Evolutionary conservation across 2,329 filamentous ascomycete species (phyloP), one percentile per base, ranked within the genome.

Genomic region (Niveomyces coronatus): DNA sequence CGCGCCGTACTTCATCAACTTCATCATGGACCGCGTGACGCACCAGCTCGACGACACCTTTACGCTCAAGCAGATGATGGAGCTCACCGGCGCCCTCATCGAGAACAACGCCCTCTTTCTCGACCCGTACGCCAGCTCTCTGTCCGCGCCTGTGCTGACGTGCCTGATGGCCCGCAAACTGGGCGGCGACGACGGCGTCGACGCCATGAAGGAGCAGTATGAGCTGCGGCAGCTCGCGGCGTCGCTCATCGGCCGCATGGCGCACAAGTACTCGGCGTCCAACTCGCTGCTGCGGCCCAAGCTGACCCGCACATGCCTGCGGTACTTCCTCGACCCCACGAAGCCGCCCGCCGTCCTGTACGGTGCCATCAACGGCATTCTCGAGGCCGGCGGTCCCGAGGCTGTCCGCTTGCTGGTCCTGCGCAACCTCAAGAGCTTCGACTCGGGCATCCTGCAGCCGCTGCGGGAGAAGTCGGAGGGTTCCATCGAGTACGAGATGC

Each of bases 1-100:
- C 9, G 79, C 94, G 19, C 91, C 91, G 0, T 98, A 98, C 62
- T 95, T 96, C 52, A 82, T 94, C 43, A 87, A 93, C 57, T 96
- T 94, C 58, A 83, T 96, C 51, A 82, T 87, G 15, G 89, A 95
- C 57, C 91, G 94, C 60, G 86, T 98, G 35, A 96, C 91, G 1
- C 91, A 98, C 58, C 83, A 81, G 48, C 73, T 94, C 47, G 88
- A 94, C 61, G 85, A 94, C 57, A 73, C 88, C 3, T 95, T 95
- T 55, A 77, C 87, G 5, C 70, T 98, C 16, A 80, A 79, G 15
- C 86, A 93, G 57, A 91, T 94, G 76, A 89, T 98, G 82, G 81
- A 87, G 52, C 76, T 96, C 43, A 81, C 85, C 1, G 76, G 84
- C 35, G 85, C 89, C 2, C 68, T 98, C 35, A 82, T 95, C 35